phyloP scores from a whole-genome alignment of 2,329 filamentous ascomycete genomes.

The Fusarium vanettenii region DNA sequence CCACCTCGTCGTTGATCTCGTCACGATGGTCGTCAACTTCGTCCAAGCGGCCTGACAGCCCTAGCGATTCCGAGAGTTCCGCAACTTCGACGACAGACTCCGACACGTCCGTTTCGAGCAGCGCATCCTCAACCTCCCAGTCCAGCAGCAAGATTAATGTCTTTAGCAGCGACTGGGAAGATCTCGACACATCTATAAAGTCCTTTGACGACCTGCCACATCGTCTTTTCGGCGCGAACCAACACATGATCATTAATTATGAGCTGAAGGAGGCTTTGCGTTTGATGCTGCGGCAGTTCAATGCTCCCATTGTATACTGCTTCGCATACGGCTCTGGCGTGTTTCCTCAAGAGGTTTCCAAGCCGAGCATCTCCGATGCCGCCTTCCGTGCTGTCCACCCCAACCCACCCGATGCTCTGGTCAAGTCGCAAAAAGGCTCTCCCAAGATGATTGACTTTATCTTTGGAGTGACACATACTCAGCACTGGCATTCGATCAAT shows the following conservation, averaged over 20 bases:
- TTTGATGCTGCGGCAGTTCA: slow-evolving; percentile 89
- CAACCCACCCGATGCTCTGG: slow-evolving; percentile 81
- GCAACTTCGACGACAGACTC: slow-evolving; percentile 7
- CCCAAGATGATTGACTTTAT: slow-evolving; percentile 99
- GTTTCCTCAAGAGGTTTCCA: slow-evolving; percentile 79
- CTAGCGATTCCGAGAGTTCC: slow-evolving; percentile 16
- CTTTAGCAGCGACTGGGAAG: slow-evolving; percentile 57
- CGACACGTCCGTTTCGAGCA: slow-evolving; percentile 20
- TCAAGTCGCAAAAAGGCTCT: slow-evolving; percentile 85
- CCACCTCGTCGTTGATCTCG: not conserved
- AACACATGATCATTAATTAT: slow-evolving; percentile 94
- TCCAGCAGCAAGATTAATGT: slow-evolving; percentile 49
- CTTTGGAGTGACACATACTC: slow-evolving; percentile 91
- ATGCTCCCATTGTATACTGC: slow-evolving; percentile 92
- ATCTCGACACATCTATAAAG: slow-evolving; percentile 55
- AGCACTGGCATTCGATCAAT: slow-evolving; percentile 98
- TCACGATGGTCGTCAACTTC: slow-evolving; percentile 40
- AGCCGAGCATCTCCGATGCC: slow-evolving; percentile 64
- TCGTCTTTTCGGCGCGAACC: slow-evolving; percentile 86
- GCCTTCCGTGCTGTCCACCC: slow-evolving; percentile 78
- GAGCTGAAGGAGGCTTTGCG: slow-evolving; percentile 94
- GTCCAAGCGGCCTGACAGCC: slow-evolving; percentile 1
- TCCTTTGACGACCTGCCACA: slow-evolving; percentile 59
- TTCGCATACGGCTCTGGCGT: slow-evolving; percentile 98
- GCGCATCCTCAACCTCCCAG: slow-evolving; percentile 32